A percentile compares a stretch with the other conserved stretches of the same genome.
Evolutionary conservation across 2,329 filamentous ascomycete species (phyloP).

Genomic region (Cladophialophora yegresii): DNA sequence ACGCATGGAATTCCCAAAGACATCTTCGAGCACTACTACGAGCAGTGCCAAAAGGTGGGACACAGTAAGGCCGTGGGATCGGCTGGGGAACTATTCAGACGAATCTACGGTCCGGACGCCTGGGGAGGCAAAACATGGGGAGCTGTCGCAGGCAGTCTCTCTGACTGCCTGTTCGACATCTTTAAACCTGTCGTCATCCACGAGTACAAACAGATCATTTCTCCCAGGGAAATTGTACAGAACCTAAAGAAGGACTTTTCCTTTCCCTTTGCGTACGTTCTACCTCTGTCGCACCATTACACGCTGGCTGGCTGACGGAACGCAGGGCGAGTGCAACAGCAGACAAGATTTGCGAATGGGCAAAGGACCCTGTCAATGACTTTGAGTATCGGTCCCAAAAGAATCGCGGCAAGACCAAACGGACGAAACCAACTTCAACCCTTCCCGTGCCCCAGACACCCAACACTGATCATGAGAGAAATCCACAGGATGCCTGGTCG

Average conservation of each 20-base stretch:
- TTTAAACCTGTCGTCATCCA: not conserved
- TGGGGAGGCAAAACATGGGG: not conserved
- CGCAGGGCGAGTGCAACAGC: not conserved
- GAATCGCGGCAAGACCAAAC: not conserved
- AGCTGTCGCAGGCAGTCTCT: not conserved
- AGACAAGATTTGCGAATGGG: not conserved
- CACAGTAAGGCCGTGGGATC: not conserved
- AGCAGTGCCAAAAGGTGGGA: not conserved
- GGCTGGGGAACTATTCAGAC: not conserved
- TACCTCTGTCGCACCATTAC: not conserved
- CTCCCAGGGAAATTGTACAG: not conserved
- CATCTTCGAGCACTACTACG: not conserved
- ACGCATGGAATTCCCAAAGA: not conserved
- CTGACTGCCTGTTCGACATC: not conserved
- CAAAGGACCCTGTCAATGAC: not conserved
- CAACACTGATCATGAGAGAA: not conserved
- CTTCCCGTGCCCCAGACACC: not conserved
- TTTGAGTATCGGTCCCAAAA: not conserved
- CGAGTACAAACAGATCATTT: not conserved
- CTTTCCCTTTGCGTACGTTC: not conserved
- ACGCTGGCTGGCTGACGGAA: not conserved
- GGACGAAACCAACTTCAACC: not conserved
- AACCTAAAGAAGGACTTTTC: not conserved
- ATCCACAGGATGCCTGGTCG: not conserved
- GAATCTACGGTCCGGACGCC: not conserved